A percentile compares a stretch with the other conserved stretches of the same genome.
These are phyloP conservation scores for Bretziella fagacearum DNA, from an alignment of 2,329 filamentous ascomycete species.

Conservation along the genomic window DNA sequence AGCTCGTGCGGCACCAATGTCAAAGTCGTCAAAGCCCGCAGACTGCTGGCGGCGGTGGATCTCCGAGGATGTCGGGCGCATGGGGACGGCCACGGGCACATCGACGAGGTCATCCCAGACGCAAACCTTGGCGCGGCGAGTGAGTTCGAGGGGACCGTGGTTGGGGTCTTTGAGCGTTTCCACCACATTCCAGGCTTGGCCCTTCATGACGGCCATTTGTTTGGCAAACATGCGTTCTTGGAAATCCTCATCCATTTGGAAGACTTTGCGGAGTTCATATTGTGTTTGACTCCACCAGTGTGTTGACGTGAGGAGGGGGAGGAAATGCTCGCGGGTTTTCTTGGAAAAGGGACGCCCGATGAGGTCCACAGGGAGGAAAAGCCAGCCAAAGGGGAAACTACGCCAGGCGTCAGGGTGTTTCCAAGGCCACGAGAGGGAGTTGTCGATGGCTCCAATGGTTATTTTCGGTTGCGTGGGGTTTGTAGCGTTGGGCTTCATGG, in stretches of 20 bases:
- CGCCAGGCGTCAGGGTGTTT: slow-evolving; percentile 87
- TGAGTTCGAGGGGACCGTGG: slow-evolving; percentile 85
- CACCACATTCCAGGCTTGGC: slow-evolving; percentile 97
- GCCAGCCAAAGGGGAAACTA: slow-evolving; percentile 95
- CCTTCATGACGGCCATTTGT: slow-evolving; percentile 98
- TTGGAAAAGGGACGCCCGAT: slow-evolving; percentile 95
- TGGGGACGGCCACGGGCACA: slow-evolving; percentile 81
- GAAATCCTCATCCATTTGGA: slow-evolving; percentile 86
- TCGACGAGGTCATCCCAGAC: slow-evolving; percentile 98
- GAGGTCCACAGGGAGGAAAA: slow-evolving; percentile 88
- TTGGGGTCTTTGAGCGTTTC: slow-evolving; percentile 87
- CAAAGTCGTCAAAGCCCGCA: slow-evolving; percentile 57
- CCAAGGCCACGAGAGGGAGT: slow-evolving; percentile 97
- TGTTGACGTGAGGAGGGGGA: slow-evolving; percentile 87
- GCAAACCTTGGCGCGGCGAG: slow-evolving; percentile 74
- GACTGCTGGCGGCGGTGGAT: slow-evolving; percentile 46
- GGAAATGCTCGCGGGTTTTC: slow-evolving; percentile 81
- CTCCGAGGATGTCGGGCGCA: slow-evolving; percentile 72
- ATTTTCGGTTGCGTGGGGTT: slow-evolving; percentile 37
- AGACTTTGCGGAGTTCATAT: slow-evolving; percentile 66
- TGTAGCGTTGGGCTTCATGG: slow-evolving; percentile 56
- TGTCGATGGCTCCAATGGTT: slow-evolving; percentile 84
- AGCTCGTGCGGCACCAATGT: slow-evolving; percentile 46
- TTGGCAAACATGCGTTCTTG: slow-evolving; percentile 98
- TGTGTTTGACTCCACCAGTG: slow-evolving; percentile 96